These are phyloP conservation scores for Tardiomyces digboiensis DNA, from an alignment of 1,139 yeast species.

Conservation along the genomic window DNA sequence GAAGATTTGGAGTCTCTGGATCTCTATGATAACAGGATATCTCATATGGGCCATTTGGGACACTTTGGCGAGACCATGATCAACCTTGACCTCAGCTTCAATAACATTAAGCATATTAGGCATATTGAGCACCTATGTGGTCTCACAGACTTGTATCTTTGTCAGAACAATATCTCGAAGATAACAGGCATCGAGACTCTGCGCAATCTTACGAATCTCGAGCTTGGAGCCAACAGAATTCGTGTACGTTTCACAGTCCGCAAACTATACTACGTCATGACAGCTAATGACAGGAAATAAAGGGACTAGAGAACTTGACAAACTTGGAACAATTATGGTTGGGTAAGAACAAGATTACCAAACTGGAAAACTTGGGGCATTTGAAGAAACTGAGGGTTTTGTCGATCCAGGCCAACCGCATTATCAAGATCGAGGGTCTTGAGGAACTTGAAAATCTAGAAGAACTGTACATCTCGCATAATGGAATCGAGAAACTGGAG, in stretches of 20 bases:
- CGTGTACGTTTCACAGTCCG: slow-evolving; percentile 27
- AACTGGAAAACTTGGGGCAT: slow-evolving; percentile 52
- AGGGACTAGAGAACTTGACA: slow-evolving; percentile 42
- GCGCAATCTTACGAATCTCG: slow-evolving; percentile 56
- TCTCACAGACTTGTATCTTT: slow-evolving; percentile 66
- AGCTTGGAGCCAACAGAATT: slow-evolving; percentile 86
- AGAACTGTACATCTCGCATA: slow-evolving; percentile 84
- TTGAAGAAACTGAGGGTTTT: slow-evolving; percentile 60
- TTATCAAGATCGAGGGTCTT: slow-evolving; percentile 73
- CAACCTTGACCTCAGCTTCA: slow-evolving; percentile 77
- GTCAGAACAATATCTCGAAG: slow-evolving; percentile 75
- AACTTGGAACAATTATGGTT: slow-evolving; percentile 79
- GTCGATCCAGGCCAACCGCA: slow-evolving; percentile 82
- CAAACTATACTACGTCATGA: no score
- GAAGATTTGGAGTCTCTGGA: slow-evolving; percentile 68
- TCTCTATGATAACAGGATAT: slow-evolving; percentile 83
- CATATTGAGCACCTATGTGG: slow-evolving; percentile 57
- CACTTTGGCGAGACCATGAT: slow-evolving; percentile 45
- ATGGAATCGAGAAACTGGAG: slow-evolving; percentile 67
- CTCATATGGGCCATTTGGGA: slow-evolving; percentile 64
- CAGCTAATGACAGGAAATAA: no score
- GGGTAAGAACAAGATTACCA: slow-evolving; percentile 74
- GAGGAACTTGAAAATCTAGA: slow-evolving; percentile 64
- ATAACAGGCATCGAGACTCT: slow-evolving; percentile 60
- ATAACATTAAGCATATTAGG: slow-evolving; percentile 80